Conservation (phyloP, 2,329 filamentous ascomycete genomes). For the Chrysoporthe austroafricana region DNA sequence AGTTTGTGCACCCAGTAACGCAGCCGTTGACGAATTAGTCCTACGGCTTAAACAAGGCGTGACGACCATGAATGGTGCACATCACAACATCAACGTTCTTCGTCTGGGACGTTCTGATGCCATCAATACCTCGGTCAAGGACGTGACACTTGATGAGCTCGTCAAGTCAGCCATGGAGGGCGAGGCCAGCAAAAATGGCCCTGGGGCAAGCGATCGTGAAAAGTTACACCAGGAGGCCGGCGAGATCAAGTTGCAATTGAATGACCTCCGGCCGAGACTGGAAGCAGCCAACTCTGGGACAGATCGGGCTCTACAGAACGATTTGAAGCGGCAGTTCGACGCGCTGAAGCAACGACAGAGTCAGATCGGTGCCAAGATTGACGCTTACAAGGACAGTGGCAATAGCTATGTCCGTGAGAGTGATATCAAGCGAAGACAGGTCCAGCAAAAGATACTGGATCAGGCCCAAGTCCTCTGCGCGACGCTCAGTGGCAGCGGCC, state of each 20-base stretch:
- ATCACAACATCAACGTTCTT: conserved; percentile 81
- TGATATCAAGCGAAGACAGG: conserved; percentile 80
- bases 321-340: conserved; percentile 77
- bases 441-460: conserved; percentile 90
- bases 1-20: conserved; percentile 97
- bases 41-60: conserved; percentile 88
- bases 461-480: conserved; percentile 92
- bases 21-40: conserved; percentile 94
- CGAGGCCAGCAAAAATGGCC: conserved; percentile 59
- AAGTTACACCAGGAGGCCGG: conserved; percentile 66
- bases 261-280: conserved; percentile 70
- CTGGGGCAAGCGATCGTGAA: conserved; percentile 57
- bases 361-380: conserved; percentile 79
- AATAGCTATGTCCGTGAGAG: conserved; percentile 80
- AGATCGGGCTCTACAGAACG: conserved; percentile 51
- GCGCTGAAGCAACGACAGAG: conserved; percentile 75
- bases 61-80: conserved; percentile 73
- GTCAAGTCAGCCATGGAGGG: conserved; percentile 74
- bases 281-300: conserved; percentile 65
- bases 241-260: conserved; percentile 76
- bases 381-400: conserved; percentile 83
- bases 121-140: conserved; percentile 85
- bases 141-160: conserved; percentile 91
- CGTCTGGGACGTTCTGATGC: conserved; percentile 89
- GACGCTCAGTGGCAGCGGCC: conserved; percentile 91